These are phyloP conservation scores for Pseudozyma sp. DNA, from an alignment of 1,284 basidiomycete species.

Conservation along the genomic window DNA sequence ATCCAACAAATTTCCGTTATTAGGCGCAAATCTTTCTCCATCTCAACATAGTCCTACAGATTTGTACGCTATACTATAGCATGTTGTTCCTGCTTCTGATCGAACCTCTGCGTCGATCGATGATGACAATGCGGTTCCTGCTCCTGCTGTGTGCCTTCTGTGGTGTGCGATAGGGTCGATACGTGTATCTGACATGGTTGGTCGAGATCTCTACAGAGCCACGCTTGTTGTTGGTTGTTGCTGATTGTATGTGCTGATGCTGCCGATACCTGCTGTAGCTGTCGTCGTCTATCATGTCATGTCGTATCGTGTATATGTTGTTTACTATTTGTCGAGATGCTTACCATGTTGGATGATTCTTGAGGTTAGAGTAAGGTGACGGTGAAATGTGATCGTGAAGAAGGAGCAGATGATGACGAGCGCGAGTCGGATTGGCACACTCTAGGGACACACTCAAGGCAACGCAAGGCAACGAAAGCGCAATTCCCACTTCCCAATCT, in stretches of 20 bases:
- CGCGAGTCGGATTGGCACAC: slow-evolving; percentile 15
- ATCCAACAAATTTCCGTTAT: too few relatives aligned
- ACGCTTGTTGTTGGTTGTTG: background rate
- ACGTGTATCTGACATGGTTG: background rate
- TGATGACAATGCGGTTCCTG: too few relatives aligned
- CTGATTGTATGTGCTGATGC: slow-evolving; percentile 1
- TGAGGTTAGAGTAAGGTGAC: slow-evolving; percentile 50
- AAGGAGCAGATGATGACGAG: slow-evolving; percentile 34
- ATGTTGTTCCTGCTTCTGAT: too few relatives aligned
- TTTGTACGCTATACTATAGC: too few relatives aligned
- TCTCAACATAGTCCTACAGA: too few relatives aligned
- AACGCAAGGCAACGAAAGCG: background rate
- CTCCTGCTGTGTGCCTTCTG: too few relatives aligned
- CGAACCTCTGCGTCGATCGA: too few relatives aligned
- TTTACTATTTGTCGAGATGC: slow-evolving; percentile 26
- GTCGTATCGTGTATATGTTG: slow-evolving; percentile 8
- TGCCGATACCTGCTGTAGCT: slow-evolving; percentile 16
- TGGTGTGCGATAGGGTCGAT: background rate
- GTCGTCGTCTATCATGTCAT: slow-evolving; percentile 7
- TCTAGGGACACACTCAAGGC: background rate
- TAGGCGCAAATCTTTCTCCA: too few relatives aligned
- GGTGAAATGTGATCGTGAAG: slow-evolving; percentile 49
- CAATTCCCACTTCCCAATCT: too few relatives aligned
- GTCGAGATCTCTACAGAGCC: background rate
- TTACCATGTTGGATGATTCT: slow-evolving; percentile 53